Conservation (phyloP, 2,329 filamentous ascomycete species). For the Pezicula neosporulosa region DNA sequence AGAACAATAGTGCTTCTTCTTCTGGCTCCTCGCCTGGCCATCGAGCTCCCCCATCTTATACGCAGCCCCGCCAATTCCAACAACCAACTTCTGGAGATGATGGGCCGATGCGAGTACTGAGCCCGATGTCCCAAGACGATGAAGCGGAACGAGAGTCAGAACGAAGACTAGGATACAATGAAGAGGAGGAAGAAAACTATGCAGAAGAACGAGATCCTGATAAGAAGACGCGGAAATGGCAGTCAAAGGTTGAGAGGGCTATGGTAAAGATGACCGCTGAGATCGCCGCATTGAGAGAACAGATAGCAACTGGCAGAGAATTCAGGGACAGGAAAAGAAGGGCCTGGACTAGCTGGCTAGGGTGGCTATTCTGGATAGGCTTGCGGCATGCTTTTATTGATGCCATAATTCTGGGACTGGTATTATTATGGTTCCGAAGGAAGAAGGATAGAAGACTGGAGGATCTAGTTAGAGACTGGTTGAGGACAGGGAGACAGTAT, state of each 20-base stretch:
- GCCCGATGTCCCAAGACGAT: slow-evolving; percentile 82
- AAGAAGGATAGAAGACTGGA: slow-evolving; percentile 70
- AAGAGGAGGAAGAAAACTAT: slow-evolving; percentile 38
- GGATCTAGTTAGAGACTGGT: slow-evolving; percentile 64
- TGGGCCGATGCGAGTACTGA: slow-evolving; percentile 66
- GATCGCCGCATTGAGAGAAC: slow-evolving; percentile 86
- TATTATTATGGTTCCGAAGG: slow-evolving; percentile 70
- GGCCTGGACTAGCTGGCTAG: slow-evolving; percentile 65
- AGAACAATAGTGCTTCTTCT: slow-evolving; percentile 72
- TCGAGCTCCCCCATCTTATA: slow-evolving; percentile 21
- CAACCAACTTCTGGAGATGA: slow-evolving; percentile 46
- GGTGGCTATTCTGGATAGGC: slow-evolving; percentile 66
- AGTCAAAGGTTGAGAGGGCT: slow-evolving; percentile 77
- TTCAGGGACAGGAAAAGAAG: slow-evolving; percentile 64
- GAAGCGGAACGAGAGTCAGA: slow-evolving; percentile 56
- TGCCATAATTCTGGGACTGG: slow-evolving; percentile 57
- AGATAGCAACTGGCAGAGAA: slow-evolving; percentile 75
- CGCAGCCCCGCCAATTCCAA: slow-evolving; percentile 37
- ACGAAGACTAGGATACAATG: slow-evolving; percentile 33
- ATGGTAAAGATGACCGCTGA: slow-evolving; percentile 89
- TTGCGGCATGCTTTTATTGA: slow-evolving; percentile 75
- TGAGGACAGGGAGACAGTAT: slow-evolving; percentile 57
- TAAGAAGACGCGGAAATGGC: slow-evolving; percentile 60
- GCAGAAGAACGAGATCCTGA: slow-evolving; percentile 36
- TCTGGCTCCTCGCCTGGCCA: slow-evolving; percentile 52